Conservation (phyloP, 2,329 filamentous ascomycete species). For the Cercospora sesami region DNA sequence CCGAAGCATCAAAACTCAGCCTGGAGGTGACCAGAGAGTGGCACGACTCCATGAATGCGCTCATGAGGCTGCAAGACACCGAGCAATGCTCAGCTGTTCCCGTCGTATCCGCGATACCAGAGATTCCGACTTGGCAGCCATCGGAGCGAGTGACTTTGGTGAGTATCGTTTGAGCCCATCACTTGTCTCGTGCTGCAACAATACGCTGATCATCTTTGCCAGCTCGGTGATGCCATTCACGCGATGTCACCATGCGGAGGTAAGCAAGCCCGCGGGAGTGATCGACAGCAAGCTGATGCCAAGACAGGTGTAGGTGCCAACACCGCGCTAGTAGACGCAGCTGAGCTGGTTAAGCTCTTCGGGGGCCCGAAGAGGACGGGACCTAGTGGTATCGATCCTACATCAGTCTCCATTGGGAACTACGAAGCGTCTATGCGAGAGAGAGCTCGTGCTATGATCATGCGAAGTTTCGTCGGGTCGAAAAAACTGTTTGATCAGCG, state of each 20-base stretch:
- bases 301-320: constrained; percentile 46
- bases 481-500: neutral
- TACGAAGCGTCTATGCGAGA: neutral
- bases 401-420: neutral
- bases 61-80: neutral
- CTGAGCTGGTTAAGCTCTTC: constrained; percentile 12
- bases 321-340: constrained; percentile 47
- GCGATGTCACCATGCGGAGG: constrained; percentile 49
- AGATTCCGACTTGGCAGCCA: neutral
- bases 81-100: neutral
- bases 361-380: neutral
- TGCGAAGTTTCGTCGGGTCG: neutral
- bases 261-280: neutral
- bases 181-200: neutral
- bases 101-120: neutral
- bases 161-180: neutral
- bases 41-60: neutral
- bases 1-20: neutral
- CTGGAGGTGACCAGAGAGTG: neutral
- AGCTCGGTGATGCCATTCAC: constrained; percentile 48
- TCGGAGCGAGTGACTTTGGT: neutral
- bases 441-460: neutral
- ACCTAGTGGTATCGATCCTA: neutral
- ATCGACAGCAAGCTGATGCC: neutral
- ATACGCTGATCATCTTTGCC: constrained; percentile 35